phyloP scores from a whole-genome alignment of 192 early-diverging fungal genomes.

The Linnemannia elongata region DNA sequence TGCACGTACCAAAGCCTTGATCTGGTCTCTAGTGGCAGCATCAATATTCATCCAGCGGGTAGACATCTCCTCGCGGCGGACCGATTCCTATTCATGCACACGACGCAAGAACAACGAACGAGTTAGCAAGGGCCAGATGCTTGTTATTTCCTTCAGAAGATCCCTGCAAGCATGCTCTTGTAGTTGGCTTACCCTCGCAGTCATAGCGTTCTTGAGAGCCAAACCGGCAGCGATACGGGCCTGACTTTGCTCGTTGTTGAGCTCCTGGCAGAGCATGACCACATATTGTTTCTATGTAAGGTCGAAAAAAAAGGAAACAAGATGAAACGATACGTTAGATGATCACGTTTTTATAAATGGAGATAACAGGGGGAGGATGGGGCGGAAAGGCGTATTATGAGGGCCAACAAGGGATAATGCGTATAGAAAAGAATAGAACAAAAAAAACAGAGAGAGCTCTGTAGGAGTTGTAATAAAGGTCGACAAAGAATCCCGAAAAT shows the following conservation, averaged over 20 bases:
- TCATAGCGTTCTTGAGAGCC: conserved; percentile 93
- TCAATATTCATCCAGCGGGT: conserved; percentile 76
- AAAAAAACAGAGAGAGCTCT: not conserved
- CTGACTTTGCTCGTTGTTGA: conserved; percentile 80
- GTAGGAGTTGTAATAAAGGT: conserved; percentile 7
- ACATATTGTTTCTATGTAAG: conserved; percentile 72
- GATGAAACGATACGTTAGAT: conserved; percentile 11
- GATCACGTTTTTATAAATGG: not conserved
- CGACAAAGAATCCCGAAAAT: not conserved
- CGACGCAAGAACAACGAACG: not conserved
- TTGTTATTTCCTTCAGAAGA: not conserved
- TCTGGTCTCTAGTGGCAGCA: conserved; percentile 65
- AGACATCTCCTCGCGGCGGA: conserved; percentile 69
- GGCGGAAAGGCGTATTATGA: conserved; percentile 6
- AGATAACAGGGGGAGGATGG: not conserved
- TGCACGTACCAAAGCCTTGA: conserved; percentile 76
- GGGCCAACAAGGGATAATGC: not conserved
- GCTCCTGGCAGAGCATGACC: conserved; percentile 82
- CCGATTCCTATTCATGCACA: conserved; percentile 58
- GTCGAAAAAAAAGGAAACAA: conserved; percentile 2
- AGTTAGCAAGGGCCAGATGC: not conserved
- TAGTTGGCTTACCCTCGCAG: conserved; percentile 77
- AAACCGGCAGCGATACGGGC: conserved; percentile 87
- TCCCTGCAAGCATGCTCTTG: not conserved
- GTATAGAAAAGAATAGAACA: not conserved